Base-by-base conservation (phyloP, 768 basidiomycete genomes). In the Chalciporus piperatus region DNA sequence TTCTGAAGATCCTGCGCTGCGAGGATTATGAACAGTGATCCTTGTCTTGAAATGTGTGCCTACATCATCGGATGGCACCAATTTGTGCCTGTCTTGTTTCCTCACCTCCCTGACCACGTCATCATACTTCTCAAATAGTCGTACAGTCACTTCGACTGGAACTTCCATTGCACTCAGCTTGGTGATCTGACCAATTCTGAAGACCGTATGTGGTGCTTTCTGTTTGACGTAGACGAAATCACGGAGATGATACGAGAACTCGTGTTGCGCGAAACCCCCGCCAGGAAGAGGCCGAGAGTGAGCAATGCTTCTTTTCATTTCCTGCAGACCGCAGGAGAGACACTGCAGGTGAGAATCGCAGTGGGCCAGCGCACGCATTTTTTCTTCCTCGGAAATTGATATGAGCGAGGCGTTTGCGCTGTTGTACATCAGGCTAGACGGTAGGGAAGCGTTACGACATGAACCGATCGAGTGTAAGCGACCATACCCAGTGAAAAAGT, bases 211-310 rank as follows among this genome's bases (percentile, higher is more conserved):
- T 11, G 57, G 56, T 13, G 59, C 50, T 32, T 65, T 53, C 14
- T 69, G 68, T 37, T 71, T 74, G 35, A 86, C 47, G 59, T 86
- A 89, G 10, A 87, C 74, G 53, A 81, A 87, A 54, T 89, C 88
- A 41, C 75, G 45, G 9, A 70, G 47, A 58, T 89, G 88, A 60
- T 82, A 89, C 1, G 61, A 55, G 10, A 72, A 62, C 3, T 78
- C 78, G 38, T 72, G 61, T 13, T 75, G 69, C 2, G 74, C 59
- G 23, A 76, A 69, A 6, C 75, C 76, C 39, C 67, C 67, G 32
- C 60, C 53, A 0, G 64, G 62, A 33, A 67, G 61, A 11, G 60
- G 56, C 13, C 66, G 59, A 28, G 74, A 58, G 14, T 58, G 51
- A 11, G 60, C 45, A 5, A 57, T 41, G 6, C 59, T 48, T 3